Conservation (phyloP, 116 monocot genomes). For the Iris pallida region DNA sequence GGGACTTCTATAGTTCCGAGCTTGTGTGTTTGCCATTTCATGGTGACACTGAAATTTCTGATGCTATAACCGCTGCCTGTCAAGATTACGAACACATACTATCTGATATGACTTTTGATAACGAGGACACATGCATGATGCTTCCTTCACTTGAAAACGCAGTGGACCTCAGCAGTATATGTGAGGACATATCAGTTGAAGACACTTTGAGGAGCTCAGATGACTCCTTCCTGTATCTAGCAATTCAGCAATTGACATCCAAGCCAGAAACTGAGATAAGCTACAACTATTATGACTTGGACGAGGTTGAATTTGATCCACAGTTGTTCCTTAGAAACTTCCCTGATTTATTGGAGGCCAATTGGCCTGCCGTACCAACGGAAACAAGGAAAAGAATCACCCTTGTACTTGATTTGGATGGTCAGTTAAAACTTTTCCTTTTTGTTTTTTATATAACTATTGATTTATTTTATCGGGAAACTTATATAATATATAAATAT, state of each 20-base stretch:
- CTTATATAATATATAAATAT: too few relatives aligned
- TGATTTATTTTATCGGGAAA: too few relatives aligned
- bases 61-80: constrained; percentile 1
- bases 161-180: neutral
- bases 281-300: constrained; percentile 7
- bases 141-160: constrained; percentile 11
- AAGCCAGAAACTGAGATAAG: constrained; percentile 11
- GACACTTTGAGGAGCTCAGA: constrained; percentile 2
- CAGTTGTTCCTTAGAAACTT: constrained; percentile 7
- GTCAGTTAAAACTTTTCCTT: neutral
- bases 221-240: constrained; percentile 13
- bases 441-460: too few relatives aligned
- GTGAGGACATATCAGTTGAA: constrained; percentile 9
- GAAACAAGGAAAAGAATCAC: constrained; percentile 15
- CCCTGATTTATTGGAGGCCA: constrained; percentile 12
- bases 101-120: constrained; percentile 13
- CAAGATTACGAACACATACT: constrained; percentile 4
- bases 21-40: constrained; percentile 18
- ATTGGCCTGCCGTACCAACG: constrained; percentile 4
- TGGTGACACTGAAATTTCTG: constrained; percentile 9
- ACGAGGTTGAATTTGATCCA: constrained; percentile 18
- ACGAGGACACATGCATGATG: constrained; percentile 13
- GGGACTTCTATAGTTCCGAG: constrained; percentile 27
- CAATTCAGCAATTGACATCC: constrained; percentile 15
- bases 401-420: constrained; percentile 34